Conservation (phyloP, 495 filamentous ascomycete species). For the Articulospora tetracladia region DNA sequence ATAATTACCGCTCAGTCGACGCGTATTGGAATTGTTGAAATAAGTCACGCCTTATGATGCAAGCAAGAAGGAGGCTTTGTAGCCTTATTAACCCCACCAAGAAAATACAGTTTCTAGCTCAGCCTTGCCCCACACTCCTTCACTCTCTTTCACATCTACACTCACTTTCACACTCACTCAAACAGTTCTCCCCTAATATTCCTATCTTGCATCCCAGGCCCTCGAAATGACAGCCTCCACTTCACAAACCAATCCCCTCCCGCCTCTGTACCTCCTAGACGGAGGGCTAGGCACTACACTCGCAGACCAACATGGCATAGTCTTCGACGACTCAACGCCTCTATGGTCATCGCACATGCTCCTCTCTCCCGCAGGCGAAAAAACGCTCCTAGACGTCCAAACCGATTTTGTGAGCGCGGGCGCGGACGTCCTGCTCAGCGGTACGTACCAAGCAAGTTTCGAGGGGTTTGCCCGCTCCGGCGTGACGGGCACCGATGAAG, state of each 20-base stretch:
- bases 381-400: slow-evolving; percentile 49
- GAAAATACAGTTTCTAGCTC: not conserved
- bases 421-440: slow-evolving; percentile 57
- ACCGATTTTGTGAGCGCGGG: slow-evolving; percentile 47
- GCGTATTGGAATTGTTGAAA: too few species aligned
- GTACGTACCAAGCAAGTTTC: slow-evolving; percentile 59
- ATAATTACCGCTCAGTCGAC: too few species aligned
- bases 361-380: slow-evolving; percentile 34
- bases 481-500: slow-evolving; percentile 17
- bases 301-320: slow-evolving; percentile 45
- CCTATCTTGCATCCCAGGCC: not conserved
- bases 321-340: slow-evolving; percentile 47
- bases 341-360: slow-evolving; percentile 66
- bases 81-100: not conserved
- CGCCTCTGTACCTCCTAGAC: slow-evolving; percentile 37
- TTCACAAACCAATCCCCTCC: not conserved
- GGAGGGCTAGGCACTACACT: slow-evolving; percentile 66
- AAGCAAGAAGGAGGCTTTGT: not conserved
- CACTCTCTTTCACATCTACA: not conserved
- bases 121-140: not conserved
- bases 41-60: not conserved
- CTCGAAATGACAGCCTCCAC: not conserved
- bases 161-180: not conserved
- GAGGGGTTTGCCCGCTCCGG: slow-evolving; percentile 42
- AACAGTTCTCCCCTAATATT: not conserved